These are phyloP conservation scores for Ilex paraguariensis DNA, from an alignment of 305 asterid species.

Conservation along the genomic window DNA sequence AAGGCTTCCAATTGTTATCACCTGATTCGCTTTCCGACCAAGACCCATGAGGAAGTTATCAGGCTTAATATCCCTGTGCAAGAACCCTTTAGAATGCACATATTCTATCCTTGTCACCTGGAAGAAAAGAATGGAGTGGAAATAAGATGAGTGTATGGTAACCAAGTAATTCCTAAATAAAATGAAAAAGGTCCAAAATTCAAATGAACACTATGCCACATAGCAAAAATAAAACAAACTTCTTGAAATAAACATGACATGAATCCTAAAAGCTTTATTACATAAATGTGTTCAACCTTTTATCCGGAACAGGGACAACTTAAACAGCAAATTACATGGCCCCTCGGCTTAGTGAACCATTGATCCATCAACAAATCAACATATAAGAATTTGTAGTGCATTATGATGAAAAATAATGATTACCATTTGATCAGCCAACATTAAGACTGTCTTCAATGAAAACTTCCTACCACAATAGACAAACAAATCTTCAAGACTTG, in stretches of 20 bases:
- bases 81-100: constrained; percentile 54
- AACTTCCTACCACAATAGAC: constrained; percentile 55
- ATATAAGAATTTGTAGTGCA: neutral
- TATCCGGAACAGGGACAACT: too few species aligned
- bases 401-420: neutral
- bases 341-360: too few species aligned
- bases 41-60: constrained; percentile 65
- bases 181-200: too few species aligned
- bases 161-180: too few species aligned
- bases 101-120: constrained; percentile 59
- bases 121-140: neutral
- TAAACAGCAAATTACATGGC: too few species aligned
- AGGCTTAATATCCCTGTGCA: constrained; percentile 67
- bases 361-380: too few species aligned
- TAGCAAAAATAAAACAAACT: too few species aligned
- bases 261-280: too few species aligned
- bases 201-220: too few species aligned
- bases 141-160: too few species aligned
- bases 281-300: too few species aligned
- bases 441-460: constrained; percentile 53
- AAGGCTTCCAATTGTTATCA: neutral
- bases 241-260: too few species aligned
- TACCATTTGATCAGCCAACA: constrained; percentile 68
- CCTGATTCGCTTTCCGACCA: constrained; percentile 68
- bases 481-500: constrained; percentile 62